Evolutionary conservation across 148 eudicot genomes (phyloP).

Genomic region (Salicornia ramosissima): DNA sequence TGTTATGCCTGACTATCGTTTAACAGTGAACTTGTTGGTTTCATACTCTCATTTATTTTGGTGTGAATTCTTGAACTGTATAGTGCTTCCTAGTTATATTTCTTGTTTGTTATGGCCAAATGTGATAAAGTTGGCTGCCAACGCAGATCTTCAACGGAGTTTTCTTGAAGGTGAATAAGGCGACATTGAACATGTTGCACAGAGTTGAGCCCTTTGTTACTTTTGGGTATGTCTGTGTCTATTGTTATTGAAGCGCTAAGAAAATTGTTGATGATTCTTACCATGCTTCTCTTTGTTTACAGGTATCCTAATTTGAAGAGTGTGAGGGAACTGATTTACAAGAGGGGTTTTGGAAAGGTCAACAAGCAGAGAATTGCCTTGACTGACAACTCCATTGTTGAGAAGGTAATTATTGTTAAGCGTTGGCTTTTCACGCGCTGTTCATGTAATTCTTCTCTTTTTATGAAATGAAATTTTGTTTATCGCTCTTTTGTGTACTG

Average conservation of each 20-base stretch:
- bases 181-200: conserved; percentile 81
- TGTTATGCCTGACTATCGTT: background rate
- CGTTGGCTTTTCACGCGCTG: no score
- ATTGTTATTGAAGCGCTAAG: no score
- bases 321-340: conserved; percentile 74
- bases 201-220: conserved; percentile 89
- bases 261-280: background rate
- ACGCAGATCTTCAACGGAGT: conserved; percentile 86
- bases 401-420: conserved; percentile 36
- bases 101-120: background rate
- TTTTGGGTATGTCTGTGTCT: conserved; percentile 40
- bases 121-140: background rate
- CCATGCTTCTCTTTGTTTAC: background rate
- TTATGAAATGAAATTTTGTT: no score
- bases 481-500: no score
- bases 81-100: background rate
- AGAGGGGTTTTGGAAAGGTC: conserved; percentile 77
- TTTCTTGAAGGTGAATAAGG: conserved; percentile 73
- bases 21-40: background rate
- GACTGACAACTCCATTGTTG: conserved; percentile 66
- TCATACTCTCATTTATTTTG: background rate
- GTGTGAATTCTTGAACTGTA: background rate
- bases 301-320: conserved; percentile 84
- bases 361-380: conserved; percentile 64
- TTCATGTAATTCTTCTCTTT: no score